Percentiles rank a stretch among this genome's conserved stretches.
Conservation (phyloP, 2,329 filamentous ascomycete genomes). For the Phoma sp. region DNA sequence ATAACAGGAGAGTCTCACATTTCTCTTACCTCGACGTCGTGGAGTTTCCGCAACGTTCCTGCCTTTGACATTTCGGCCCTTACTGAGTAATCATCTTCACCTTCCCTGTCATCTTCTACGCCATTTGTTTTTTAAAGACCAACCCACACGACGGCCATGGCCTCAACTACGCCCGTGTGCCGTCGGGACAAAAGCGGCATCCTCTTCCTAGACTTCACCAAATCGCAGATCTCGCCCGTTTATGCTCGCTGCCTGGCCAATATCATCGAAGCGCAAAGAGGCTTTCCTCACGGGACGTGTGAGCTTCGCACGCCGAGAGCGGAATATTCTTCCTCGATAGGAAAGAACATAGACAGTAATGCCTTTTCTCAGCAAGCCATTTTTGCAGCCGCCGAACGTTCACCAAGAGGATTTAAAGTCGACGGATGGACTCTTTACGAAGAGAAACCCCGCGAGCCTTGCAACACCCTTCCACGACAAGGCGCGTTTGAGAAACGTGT, state of each 20-base stretch:
- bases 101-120: not conserved
- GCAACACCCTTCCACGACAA: not conserved
- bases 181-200: not conserved
- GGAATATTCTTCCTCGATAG: not conserved
- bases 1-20: too few relatives aligned
- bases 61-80: too few relatives aligned
- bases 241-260: not conserved
- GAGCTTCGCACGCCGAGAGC: not conserved
- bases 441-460: not conserved
- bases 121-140: not conserved
- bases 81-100: too few relatives aligned
- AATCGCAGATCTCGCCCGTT: not conserved
- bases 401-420: not conserved
- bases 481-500: not conserved
- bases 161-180: not conserved
- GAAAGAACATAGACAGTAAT: not conserved
- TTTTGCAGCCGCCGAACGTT: not conserved
- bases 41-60: too few relatives aligned
- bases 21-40: too few relatives aligned
- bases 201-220: not conserved
- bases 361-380: not conserved
- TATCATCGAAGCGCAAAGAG: not conserved
- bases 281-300: not conserved
- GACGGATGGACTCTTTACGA: not conserved
- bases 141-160: not conserved